These are phyloP conservation scores for Termitomyces sp. DNA, from an alignment of 768 basidiomycete genomes.

Conservation along the genomic window DNA sequence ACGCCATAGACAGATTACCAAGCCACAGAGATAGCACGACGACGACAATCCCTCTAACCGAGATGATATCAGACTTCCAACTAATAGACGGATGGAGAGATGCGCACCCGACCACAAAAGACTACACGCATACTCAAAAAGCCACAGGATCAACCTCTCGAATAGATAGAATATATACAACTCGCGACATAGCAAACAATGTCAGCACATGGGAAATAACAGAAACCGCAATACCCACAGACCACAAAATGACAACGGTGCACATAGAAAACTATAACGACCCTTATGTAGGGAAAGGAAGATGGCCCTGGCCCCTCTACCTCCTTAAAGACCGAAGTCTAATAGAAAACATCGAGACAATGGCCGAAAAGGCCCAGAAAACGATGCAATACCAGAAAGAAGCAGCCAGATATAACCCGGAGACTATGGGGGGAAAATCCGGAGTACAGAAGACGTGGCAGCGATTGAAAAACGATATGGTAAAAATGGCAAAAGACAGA, in stretches of 20 bases:
- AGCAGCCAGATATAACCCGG: no score
- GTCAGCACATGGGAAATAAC: fast-evolving
- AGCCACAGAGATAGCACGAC: no score
- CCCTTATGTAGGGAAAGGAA: not conserved
- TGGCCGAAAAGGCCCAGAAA: no score
- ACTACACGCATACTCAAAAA: not conserved
- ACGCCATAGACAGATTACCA: no score
- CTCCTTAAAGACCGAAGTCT: not conserved
- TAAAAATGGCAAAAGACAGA: fast-evolving
- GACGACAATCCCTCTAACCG: no score
- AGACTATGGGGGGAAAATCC: no score
- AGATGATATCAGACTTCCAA: not conserved
- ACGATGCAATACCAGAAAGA: no score
- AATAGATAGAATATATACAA: not conserved
- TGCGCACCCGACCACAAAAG: not conserved
- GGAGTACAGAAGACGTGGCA: not conserved
- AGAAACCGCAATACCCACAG: not conserved
- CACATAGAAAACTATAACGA: not conserved
- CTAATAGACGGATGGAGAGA: not conserved
- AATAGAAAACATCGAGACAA: not conserved
- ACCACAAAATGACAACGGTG: not conserved
- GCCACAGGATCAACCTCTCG: not conserved
- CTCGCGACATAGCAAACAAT: not conserved
- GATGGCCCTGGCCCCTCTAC: not conserved
- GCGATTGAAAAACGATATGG: not conserved